These are phyloP conservation scores for Fusarium globosum DNA, from an alignment of 2,329 filamentous ascomycete species.

Conservation along the genomic window DNA sequence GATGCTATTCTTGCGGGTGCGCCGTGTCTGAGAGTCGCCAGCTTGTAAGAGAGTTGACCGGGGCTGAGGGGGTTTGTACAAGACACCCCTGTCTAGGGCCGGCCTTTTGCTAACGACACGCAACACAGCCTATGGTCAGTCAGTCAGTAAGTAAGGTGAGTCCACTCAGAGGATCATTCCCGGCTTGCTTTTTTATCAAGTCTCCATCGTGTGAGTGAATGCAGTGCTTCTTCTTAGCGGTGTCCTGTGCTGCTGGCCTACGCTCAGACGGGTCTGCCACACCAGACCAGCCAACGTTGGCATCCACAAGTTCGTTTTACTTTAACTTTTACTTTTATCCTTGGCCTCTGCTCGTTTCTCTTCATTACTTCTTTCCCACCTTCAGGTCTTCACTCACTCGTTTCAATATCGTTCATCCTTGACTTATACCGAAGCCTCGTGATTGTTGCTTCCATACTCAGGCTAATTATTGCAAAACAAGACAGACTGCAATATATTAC, in stretches of 20 bases:
- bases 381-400: conserved; percentile 32
- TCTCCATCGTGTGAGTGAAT: conserved; percentile 11
- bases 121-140: conserved; percentile 25
- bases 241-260: conserved; percentile 27
- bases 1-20: conserved; percentile 14
- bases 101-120: conserved; percentile 25
- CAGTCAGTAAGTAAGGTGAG: not conserved
- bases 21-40: conserved; percentile 34
- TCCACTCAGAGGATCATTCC: conserved; percentile 24
- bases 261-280: conserved; percentile 25
- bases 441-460: conserved; percentile 12
- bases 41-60: conserved; percentile 35
- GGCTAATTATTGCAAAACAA: conserved; percentile 31
- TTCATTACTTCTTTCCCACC: conserved; percentile 16
- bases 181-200: conserved; percentile 36
- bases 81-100: conserved; percentile 29
- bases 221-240: conserved; percentile 8
- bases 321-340: conserved; percentile 41
- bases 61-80: conserved; percentile 8
- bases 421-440: conserved; percentile 19
- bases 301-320: conserved; percentile 41
- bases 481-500: conserved; percentile 9
- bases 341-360: conserved; percentile 30
- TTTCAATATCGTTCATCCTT: conserved; percentile 30
- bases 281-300: conserved; percentile 20